phyloP scores from a whole-genome alignment of 768 basidiomycete genomes.

The Hypsizygus marmoreus region DNA sequence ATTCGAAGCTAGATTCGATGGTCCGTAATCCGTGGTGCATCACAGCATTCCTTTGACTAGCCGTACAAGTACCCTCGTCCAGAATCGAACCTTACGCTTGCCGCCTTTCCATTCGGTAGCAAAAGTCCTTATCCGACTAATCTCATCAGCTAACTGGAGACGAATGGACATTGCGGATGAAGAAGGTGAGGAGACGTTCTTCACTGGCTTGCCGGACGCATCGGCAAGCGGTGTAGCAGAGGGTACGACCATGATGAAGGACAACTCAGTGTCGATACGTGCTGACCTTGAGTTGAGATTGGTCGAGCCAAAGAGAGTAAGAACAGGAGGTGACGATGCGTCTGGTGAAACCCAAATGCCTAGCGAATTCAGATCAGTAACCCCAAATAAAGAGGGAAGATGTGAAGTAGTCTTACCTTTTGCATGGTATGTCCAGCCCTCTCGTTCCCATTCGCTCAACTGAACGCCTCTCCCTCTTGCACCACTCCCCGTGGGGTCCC shows the following conservation, averaged over 20 bases:
- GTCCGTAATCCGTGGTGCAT: too few relatives aligned
- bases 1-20: too few relatives aligned
- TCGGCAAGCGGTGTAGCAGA: slow-evolving; percentile 28
- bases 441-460: slow-evolving; percentile 84
- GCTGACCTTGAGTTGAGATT: slow-evolving; percentile 93
- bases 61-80: slow-evolving; percentile 64
- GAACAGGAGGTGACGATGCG: slow-evolving; percentile 48
- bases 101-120: slow-evolving; percentile 61
- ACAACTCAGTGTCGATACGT: slow-evolving; percentile 89
- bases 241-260: slow-evolving; percentile 79
- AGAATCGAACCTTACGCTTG: slow-evolving; percentile 57
- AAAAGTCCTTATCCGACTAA: slow-evolving; percentile 50
- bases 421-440: slow-evolving; percentile 97
- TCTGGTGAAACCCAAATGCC: slow-evolving; percentile 84
- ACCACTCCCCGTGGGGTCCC: slow-evolving; percentile 26
- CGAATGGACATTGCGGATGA: slow-evolving; percentile 36
- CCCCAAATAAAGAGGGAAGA: background rate
- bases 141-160: slow-evolving; percentile 52
- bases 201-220: background rate
- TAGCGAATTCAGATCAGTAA: slow-evolving; percentile 26
- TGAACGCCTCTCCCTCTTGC: slow-evolving; percentile 52
- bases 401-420: slow-evolving; percentile 66
- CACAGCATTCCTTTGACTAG: slow-evolving; percentile 75
- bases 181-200: background rate
- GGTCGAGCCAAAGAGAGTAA: slow-evolving; percentile 92